Conservation (phyloP, 352 stramenopile species). For the Phytophthora cactorum region DNA sequence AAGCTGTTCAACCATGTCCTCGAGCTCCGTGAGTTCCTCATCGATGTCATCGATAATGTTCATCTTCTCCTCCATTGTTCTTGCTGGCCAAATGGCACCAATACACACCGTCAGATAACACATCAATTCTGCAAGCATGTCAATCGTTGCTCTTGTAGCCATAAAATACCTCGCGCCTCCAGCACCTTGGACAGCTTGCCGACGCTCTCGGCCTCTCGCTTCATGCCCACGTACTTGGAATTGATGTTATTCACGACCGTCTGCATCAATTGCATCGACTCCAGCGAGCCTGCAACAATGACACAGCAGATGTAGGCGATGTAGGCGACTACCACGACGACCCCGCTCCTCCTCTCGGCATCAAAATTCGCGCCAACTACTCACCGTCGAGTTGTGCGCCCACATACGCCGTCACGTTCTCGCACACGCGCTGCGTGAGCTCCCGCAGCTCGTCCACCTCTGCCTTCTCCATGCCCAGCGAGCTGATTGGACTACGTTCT, state of each 20-base stretch:
- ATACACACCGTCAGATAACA: not conserved
- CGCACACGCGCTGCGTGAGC: slow-evolving; percentile 72
- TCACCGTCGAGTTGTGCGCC: slow-evolving; percentile 69
- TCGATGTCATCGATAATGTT: slow-evolving; percentile 83
- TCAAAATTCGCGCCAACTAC: not conserved
- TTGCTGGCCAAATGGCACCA: slow-evolving; percentile 32
- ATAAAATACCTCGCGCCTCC: slow-evolving; percentile 62
- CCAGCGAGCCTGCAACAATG: slow-evolving; percentile 59
- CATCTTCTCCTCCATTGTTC: slow-evolving; percentile 76
- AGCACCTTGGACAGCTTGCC: slow-evolving; percentile 72
- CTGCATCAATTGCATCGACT: slow-evolving; percentile 77
- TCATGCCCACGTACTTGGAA: slow-evolving; percentile 71
- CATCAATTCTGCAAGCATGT: not conserved
- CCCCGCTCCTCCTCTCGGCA: not conserved
- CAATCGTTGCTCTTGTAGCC: not conserved
- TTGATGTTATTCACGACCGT: slow-evolving; percentile 67
- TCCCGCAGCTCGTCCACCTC: slow-evolving; percentile 63
- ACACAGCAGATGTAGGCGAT: not conserved
- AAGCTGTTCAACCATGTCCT: slow-evolving; percentile 90
- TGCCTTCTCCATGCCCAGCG: slow-evolving; percentile 51
- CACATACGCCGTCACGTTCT: slow-evolving; percentile 73
- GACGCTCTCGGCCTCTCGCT: slow-evolving; percentile 58
- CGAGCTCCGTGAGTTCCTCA: slow-evolving; percentile 83
- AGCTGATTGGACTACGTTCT: slow-evolving; percentile 1
- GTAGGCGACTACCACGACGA: not conserved